phyloP scores from a whole-genome alignment of 805 yeast species.

The Teunomyces stri region DNA sequence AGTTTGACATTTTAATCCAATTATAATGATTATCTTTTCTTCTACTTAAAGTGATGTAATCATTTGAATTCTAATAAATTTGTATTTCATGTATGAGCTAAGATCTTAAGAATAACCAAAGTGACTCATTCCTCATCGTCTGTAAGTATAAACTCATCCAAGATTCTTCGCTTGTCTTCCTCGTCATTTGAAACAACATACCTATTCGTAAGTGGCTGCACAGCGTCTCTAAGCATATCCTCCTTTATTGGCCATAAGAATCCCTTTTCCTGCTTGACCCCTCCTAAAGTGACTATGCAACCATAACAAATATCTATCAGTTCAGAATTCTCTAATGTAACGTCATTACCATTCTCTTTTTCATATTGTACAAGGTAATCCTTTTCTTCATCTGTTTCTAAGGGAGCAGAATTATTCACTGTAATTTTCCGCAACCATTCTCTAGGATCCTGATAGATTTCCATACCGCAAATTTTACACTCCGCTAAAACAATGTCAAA shows the following conservation, averaged over 20 bases:
- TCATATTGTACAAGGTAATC: constrained; percentile 22
- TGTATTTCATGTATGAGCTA: neutral
- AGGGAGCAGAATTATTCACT: constrained; percentile 51
- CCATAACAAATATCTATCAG: constrained; percentile 66
- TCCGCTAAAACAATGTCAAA: constrained; percentile 12
- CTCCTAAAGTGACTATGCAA: constrained; percentile 63
- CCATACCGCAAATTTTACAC: constrained; percentile 59
- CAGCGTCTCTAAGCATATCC: constrained; percentile 1
- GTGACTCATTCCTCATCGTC: constrained; percentile 16
- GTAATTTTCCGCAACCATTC: constrained; percentile 71
- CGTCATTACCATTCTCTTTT: constrained; percentile 10
- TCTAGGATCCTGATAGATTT: constrained; percentile 55
- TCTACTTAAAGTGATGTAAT: neutral
- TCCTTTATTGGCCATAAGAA: constrained; percentile 36
- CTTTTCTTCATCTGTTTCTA: constrained; percentile 40
- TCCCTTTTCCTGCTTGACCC: constrained; percentile 21
- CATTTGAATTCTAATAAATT: neutral
- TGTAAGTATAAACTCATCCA: constrained; percentile 49
- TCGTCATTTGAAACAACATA: constrained; percentile 7
- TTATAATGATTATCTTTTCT: neutral
- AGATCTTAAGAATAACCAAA: neutral
- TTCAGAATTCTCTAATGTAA: constrained; percentile 10
- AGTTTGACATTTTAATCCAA: neutral
- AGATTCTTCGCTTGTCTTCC: constrained; percentile 32
- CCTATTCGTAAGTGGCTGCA: constrained; percentile 1